A percentile compares a stretch with the other conserved stretches of the same genome.
phyloP scores from a whole-genome alignment of 768 basidiomycete species.

The Termitomyces heimii region DNA sequence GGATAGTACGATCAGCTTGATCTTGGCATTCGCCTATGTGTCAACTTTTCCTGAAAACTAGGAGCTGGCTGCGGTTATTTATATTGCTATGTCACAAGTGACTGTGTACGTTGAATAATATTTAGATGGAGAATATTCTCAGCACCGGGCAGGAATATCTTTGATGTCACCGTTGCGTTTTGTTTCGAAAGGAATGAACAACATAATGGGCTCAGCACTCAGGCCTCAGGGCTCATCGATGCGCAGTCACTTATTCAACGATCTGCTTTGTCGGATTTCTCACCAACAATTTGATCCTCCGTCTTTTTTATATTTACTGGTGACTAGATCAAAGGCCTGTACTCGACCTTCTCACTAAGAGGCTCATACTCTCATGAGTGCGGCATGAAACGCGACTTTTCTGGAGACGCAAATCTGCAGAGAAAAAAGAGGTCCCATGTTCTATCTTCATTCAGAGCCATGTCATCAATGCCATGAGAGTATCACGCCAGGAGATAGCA shows the following conservation, averaged over 20 bases:
- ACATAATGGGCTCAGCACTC: too few species aligned
- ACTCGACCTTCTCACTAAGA: background rate
- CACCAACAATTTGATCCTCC: background rate
- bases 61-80: background rate
- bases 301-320: background rate
- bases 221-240: too few species aligned
- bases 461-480: background rate
- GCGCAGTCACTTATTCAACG: background rate
- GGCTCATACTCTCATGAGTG: background rate
- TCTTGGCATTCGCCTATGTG: background rate
- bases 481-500: background rate
- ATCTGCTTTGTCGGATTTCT: background rate
- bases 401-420: background rate
- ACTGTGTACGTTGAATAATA: background rate
- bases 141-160: background rate
- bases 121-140: background rate
- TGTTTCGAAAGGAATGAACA: too few species aligned
- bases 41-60: background rate
- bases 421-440: background rate
- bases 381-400: background rate
- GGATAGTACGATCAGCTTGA: background rate
- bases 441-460: background rate
- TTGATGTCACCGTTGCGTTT: background rate
- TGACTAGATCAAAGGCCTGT: background rate
- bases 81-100: background rate